A percentile compares a stretch with the other conserved stretches of the same genome.
phyloP scores from a whole-genome alignment of 208 protist genomes.

The Leishmania guyanensis region DNA sequence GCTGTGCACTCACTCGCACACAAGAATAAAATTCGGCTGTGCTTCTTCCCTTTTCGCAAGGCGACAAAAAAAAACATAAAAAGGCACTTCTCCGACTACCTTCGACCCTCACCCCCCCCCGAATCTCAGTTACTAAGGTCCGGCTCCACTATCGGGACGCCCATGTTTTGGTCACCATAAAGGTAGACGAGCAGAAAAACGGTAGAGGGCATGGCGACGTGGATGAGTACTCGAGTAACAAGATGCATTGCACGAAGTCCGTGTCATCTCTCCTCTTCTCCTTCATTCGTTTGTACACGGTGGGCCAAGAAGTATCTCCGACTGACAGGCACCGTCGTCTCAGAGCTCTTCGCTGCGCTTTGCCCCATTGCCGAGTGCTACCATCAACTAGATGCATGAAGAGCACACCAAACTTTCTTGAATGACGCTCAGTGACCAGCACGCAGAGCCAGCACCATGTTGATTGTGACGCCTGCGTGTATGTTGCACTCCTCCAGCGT shows the following conservation, averaged over 20 bases:
- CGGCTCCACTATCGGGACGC: not conserved
- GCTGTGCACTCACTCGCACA: no score
- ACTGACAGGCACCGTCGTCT: not conserved
- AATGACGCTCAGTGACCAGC: conserved; percentile 31
- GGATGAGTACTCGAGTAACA: not conserved
- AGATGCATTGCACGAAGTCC: not conserved
- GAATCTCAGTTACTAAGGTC: no score
- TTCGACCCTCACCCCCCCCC: no score
- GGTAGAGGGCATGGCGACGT: not conserved
- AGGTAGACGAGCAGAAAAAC: not conserved
- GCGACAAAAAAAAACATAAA: not conserved
- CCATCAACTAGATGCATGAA: not conserved
- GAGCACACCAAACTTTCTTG: not conserved
- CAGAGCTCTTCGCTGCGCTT: not conserved
- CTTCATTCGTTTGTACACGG: not conserved
- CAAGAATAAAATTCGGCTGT: not conserved
- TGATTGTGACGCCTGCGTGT: conserved; percentile 62
- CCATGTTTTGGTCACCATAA: not conserved
- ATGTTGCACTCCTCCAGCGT: conserved; percentile 70
- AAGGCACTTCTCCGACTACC: not conserved
- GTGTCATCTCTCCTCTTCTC: not conserved
- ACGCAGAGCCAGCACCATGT: conserved; percentile 80
- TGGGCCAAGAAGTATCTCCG: not conserved
- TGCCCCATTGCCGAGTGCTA: not conserved
- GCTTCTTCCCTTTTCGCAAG: not conserved